These are phyloP conservation scores for Wakefieldia striispora DNA, from an alignment of 768 basidiomycete genomes.

Conservation along the genomic window DNA sequence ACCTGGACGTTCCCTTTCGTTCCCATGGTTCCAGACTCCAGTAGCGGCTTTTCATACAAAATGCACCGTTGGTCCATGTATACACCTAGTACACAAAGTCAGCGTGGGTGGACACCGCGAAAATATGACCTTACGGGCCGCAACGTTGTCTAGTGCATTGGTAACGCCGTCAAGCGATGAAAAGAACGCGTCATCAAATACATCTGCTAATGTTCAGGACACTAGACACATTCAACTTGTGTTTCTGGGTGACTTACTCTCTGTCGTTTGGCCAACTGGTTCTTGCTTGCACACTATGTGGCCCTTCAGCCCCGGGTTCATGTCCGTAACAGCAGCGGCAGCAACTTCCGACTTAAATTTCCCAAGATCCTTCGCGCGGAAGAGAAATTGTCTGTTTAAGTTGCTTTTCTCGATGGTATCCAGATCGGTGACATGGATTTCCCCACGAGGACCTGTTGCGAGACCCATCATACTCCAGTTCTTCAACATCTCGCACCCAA, in stretches of 20 bases:
- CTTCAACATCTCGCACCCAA: slow-evolving; percentile 99
- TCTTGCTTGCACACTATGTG: slow-evolving; percentile 90
- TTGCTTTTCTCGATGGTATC: slow-evolving; percentile 99
- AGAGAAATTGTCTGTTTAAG: slow-evolving; percentile 96
- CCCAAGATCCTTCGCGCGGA: slow-evolving; percentile 93
- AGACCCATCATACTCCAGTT: slow-evolving; percentile 99
- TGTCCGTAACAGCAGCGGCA: slow-evolving; percentile 84
- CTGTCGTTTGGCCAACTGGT: slow-evolving; percentile 88
- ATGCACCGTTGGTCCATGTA: slow-evolving; percentile 99
- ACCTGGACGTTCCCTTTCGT: slow-evolving; percentile 99
- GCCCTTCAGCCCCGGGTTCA: slow-evolving; percentile 89
- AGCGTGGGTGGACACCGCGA: background rate
- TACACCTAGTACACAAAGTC: slow-evolving; percentile 51
- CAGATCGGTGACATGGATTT: slow-evolving; percentile 91
- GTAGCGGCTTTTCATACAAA: slow-evolving; percentile 90
- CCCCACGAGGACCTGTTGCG: slow-evolving; percentile 72
- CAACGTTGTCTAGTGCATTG: slow-evolving; percentile 95
- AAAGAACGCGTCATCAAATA: slow-evolving; percentile 90
- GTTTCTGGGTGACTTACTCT: slow-evolving; percentile 57
- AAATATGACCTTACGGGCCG: slow-evolving; percentile 68
- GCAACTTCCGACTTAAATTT: slow-evolving; percentile 98
- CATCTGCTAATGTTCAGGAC: slow-evolving; percentile 46
- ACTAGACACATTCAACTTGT: background rate
- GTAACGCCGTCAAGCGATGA: slow-evolving; percentile 87
- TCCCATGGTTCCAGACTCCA: slow-evolving; percentile 97